Evolutionary conservation across 192 early-diverging fungal genomes (phyloP).

Genomic region (Spizellomyces sp.): DNA sequence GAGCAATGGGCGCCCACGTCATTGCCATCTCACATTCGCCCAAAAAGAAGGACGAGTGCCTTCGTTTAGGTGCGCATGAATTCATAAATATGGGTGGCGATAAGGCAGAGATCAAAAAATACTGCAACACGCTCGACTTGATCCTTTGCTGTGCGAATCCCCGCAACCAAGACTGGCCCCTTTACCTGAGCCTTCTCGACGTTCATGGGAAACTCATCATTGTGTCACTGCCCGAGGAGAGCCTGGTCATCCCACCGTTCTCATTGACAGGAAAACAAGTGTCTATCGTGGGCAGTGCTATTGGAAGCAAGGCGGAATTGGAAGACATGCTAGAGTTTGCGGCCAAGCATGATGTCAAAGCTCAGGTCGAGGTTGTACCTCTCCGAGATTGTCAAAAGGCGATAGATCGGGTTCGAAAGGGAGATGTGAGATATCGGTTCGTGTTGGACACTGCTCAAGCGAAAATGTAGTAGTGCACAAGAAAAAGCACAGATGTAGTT

Average conservation of each 20-base stretch:
- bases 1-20: constrained; percentile 40
- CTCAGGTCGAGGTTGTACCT: constrained; percentile 66
- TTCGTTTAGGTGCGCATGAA: constrained; percentile 20
- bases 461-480: constrained; percentile 24
- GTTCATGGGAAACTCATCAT: constrained; percentile 62
- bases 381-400: constrained; percentile 64
- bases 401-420: constrained; percentile 53
- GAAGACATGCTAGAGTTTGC: constrained; percentile 71
- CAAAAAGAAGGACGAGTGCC: constrained; percentile 30
- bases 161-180: constrained; percentile 7
- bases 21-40: constrained; percentile 33
- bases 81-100: constrained; percentile 41
- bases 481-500: no score
- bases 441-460: constrained; percentile 61
- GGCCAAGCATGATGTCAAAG: constrained; percentile 65
- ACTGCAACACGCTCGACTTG: constrained; percentile 45
- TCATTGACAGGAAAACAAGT: constrained; percentile 37
- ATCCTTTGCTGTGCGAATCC: constrained; percentile 20
- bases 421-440: constrained; percentile 67
- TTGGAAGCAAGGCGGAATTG: constrained; percentile 60
- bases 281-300: constrained; percentile 63
- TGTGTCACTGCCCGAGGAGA: constrained; percentile 63
- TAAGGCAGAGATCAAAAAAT: constrained; percentile 16
- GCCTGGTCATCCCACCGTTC: constrained; percentile 41
- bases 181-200: constrained; percentile 33